phyloP scores from a whole-genome alignment of 306 rosid species.

The Albizia julibrissin region DNA sequence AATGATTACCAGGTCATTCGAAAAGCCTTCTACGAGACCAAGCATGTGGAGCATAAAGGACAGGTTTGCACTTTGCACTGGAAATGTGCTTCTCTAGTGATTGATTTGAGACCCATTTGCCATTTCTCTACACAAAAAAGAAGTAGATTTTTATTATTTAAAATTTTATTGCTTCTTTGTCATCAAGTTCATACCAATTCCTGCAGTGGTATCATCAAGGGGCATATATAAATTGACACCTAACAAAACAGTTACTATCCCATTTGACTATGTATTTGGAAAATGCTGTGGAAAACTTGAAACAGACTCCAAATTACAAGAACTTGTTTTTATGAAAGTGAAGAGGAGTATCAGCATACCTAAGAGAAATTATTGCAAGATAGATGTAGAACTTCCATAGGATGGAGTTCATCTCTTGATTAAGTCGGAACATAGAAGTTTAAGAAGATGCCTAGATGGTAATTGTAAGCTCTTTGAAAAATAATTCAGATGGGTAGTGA shows the following conservation, averaged over 20 bases:
- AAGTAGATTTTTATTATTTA: not conserved
- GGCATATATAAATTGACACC: not conserved
- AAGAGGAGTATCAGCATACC: not conserved
- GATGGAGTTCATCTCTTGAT: not conserved
- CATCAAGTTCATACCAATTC: not conserved
- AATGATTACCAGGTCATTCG: conserved; percentile 62
- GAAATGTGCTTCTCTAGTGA: not conserved
- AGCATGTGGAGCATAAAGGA: conserved; percentile 87
- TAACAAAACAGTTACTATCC: not conserved
- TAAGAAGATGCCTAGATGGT: not conserved
- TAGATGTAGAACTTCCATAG: not conserved
- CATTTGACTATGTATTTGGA: not conserved
- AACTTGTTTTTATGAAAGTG: not conserved
- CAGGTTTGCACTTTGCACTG: conserved; percentile 47
- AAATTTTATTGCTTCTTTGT: not conserved
- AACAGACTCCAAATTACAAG: not conserved
- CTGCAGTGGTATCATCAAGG: not conserved
- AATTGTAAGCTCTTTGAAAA: not conserved
- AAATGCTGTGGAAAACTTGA: not conserved
- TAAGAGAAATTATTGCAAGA: not conserved
- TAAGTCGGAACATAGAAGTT: not conserved
- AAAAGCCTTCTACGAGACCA: conserved; percentile 70
- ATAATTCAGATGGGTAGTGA: not conserved
- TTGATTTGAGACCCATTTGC: not conserved
- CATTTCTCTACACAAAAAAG: not conserved